Base-by-base conservation (phyloP, 805 yeast genomes). In the Tetrapisispora arboricola region DNA sequence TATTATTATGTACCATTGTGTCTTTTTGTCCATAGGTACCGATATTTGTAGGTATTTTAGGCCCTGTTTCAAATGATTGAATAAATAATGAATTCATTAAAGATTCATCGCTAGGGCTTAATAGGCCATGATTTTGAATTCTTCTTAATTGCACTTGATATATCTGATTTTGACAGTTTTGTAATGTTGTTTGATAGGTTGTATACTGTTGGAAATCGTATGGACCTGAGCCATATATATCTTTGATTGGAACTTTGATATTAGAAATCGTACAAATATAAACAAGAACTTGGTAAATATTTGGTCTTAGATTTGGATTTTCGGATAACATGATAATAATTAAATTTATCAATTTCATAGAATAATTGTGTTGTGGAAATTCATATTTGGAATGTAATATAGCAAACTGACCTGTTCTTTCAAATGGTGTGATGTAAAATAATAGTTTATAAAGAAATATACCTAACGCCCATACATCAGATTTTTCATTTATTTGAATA, bases 381-480 rank as follows among this genome's bases (percentile, higher is more conserved):
- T 74, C 80, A 62, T 78, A 88, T 32, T 80, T 75, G 6, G 95
- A 85, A 63, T 84, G 90, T 41, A 88, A 65, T 32, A 90, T 84
- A 4, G 95, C 95, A 51, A 85, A 70, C 49, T 85, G 95, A 30
- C 86, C 85, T 32, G 82, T 79, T 34, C 64, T 48, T 62, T 90
- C 98, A 60, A 92, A 90, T 1, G 98, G 98, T 1, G 98, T 90
- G 1, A 83, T 88, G 61, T 85, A 90, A 64, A 83, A 90, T 63
- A 95, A 81, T 46, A 90, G 67, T 58, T 90, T 90, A 68, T 84
- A 90, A 38, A 92, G 68, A 47, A 92, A 84, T 25, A 92, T 80
- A 10, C 98, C 98, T 36, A 90, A 65, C 0, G 98, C 98, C 98
- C 98, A 90, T 36, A 90, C 84, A 63, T 90, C 98, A 7, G 90